phyloP scores from a whole-genome alignment of 495 filamentous ascomycete genomes.

The Bombardia bombarda region DNA sequence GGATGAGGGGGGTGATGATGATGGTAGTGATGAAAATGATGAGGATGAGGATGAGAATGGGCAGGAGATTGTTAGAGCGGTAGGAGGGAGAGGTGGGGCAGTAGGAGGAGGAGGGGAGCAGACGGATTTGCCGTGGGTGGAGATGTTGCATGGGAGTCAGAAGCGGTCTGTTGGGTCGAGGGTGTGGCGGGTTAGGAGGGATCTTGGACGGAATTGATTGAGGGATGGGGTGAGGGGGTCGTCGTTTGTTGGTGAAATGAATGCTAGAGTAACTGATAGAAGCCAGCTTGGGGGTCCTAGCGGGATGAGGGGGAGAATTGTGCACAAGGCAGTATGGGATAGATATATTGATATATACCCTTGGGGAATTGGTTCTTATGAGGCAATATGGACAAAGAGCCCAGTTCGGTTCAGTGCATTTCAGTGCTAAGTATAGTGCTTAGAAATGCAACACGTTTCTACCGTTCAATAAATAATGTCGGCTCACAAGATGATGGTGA shows the following conservation, averaged over 20 bases:
- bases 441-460: too few species aligned
- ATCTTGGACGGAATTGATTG: slow-evolving; percentile 32
- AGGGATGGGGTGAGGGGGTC: too few species aligned
- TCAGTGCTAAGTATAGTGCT: too few species aligned
- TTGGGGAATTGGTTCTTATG: too few species aligned
- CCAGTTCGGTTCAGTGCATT: too few species aligned
- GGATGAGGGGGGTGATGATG: slow-evolving; percentile 5
- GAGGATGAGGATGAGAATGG: slow-evolving; percentile 11
- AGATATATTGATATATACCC: too few species aligned
- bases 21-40: background rate
- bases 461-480: too few species aligned
- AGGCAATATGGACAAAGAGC: too few species aligned
- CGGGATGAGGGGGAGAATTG: too few species aligned
- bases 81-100: slow-evolving; percentile 1
- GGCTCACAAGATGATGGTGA: too few species aligned
- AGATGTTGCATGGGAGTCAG: slow-evolving; percentile 39
- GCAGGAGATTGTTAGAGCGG: slow-evolving; percentile 10
- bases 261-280: background rate
- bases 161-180: slow-evolving; percentile 39
- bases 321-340: too few species aligned
- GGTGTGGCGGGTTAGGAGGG: slow-evolving; percentile 49
- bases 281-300: background rate
- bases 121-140: slow-evolving; percentile 42
- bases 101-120: slow-evolving; percentile 9
- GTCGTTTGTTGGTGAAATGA: background rate